phyloP scores from a whole-genome alignment of 2,329 filamentous ascomycete genomes.

The Aspergillus awamori region DNA sequence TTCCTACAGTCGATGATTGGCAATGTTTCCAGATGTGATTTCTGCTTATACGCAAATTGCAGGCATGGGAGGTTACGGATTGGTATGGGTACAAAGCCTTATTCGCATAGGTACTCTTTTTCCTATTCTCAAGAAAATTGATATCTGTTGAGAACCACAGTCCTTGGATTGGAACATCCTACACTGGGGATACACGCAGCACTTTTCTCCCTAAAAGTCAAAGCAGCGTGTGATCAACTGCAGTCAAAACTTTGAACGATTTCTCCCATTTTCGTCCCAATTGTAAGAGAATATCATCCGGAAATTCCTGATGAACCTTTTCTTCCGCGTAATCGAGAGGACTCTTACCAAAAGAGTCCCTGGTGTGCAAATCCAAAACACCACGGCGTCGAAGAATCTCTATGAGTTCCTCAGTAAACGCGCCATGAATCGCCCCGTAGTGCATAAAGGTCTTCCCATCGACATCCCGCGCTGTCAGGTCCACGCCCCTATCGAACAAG shows the following conservation, averaged over 20 bases:
- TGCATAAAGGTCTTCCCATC: constrained; percentile 17
- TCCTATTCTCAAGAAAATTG: background rate
- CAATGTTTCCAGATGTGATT: constrained; percentile 7
- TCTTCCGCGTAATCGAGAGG: constrained; percentile 23
- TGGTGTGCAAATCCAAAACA: constrained; percentile 11
- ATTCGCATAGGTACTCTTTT: background rate
- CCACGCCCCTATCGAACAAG: constrained; percentile 16
- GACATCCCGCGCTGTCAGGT: constrained; percentile 18
- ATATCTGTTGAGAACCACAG: background rate
- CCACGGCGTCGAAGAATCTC: constrained; percentile 10
- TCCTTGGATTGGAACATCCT: background rate
- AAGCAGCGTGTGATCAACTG: background rate
- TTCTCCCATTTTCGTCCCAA: constrained; percentile 7
- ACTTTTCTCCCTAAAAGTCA: background rate
- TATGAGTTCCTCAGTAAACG: constrained; percentile 19
- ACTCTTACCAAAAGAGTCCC: constrained; percentile 18
- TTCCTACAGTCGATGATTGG: constrained; percentile 5
- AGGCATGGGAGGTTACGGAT: constrained; percentile 10
- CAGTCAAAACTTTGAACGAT: constrained; percentile 7
- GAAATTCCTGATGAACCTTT: background rate
- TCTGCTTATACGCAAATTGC: constrained; percentile 6
- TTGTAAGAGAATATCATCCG: background rate
- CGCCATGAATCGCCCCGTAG: constrained; percentile 23
- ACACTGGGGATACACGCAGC: too few relatives aligned
- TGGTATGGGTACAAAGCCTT: constrained; percentile 3